These are phyloP conservation scores for Periconia macrospinosa DNA, from an alignment of 2,329 filamentous ascomycete species.

Conservation along the genomic window DNA sequence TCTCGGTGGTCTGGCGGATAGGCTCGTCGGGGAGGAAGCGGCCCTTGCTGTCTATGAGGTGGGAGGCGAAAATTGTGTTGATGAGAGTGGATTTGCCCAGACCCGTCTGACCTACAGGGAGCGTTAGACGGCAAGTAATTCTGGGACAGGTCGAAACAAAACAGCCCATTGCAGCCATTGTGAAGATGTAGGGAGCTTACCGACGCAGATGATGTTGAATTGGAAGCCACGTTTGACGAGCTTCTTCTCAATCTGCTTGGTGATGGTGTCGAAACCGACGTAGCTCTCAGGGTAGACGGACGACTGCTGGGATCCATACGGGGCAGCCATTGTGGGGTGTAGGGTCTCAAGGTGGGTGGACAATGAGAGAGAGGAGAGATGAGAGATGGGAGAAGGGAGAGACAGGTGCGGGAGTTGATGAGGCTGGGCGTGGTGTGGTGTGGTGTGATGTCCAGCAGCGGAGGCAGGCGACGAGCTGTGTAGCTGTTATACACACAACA, in stretches of 20 bases:
- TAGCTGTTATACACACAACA: constrained; percentile 20
- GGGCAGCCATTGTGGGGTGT: constrained; percentile 61
- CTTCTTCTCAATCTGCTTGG: constrained; percentile 98
- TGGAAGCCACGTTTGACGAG: constrained; percentile 99
- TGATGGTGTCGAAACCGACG: constrained; percentile 99
- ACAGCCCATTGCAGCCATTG: neutral
- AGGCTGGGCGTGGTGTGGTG: constrained; percentile 11
- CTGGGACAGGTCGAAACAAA: neutral
- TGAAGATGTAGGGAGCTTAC: constrained; percentile 60
- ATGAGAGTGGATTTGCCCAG: constrained; percentile 98
- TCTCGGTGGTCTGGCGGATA: constrained; percentile 94
- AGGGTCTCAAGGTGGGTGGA: constrained; percentile 25
- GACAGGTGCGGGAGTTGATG: constrained; percentile 4
- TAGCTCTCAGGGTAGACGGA: constrained; percentile 89
- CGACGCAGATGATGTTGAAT: constrained; percentile 99
- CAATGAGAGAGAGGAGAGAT: constrained; percentile 10
- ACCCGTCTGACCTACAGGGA: constrained; percentile 81
- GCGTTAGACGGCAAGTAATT: constrained; percentile 5
- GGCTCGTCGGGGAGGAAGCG: constrained; percentile 89
- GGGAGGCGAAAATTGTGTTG: constrained; percentile 99
- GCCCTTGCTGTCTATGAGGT: constrained; percentile 98
- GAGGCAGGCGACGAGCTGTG: constrained; percentile 15
- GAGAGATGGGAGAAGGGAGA: no score
- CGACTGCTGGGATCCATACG: constrained; percentile 58
- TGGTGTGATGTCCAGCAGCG: neutral